Conservation (phyloP, 2,329 filamentous ascomycete species). For the Chrysoporthe cubensis region DNA sequence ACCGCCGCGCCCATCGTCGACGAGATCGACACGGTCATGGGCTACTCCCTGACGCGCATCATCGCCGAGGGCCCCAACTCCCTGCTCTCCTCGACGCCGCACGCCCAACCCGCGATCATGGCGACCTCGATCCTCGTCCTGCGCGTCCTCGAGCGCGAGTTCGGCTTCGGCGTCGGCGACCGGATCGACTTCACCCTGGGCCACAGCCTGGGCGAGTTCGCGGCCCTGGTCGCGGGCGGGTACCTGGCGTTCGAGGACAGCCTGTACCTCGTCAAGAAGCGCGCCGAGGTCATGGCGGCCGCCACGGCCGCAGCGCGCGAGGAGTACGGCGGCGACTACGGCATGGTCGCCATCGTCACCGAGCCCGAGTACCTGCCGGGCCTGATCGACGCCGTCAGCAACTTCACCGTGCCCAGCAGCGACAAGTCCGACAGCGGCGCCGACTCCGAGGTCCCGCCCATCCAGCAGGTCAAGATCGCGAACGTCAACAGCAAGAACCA, state of each 20-base stretch:
- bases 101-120: constrained; percentile 96
- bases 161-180: constrained; percentile 71
- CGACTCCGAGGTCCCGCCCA: constrained; percentile 73
- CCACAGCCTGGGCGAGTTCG: constrained; percentile 92
- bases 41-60: constrained; percentile 73
- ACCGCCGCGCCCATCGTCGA: constrained; percentile 79
- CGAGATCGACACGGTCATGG: constrained; percentile 80
- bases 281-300: constrained; percentile 82
- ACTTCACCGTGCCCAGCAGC: constrained; percentile 69
- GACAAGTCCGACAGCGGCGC: constrained; percentile 61
- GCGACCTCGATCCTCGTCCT: constrained; percentile 89
- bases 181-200: constrained; percentile 83
- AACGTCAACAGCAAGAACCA: constrained; percentile 97
- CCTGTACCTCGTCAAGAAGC: constrained; percentile 72
- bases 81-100: constrained; percentile 77
- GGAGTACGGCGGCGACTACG: constrained; percentile 78
- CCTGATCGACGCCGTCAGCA: constrained; percentile 74
- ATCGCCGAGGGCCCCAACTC: constrained; percentile 82
- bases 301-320: constrained; percentile 70
- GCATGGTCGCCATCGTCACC: constrained; percentile 92
- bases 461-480: constrained; percentile 86
- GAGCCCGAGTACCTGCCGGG: constrained; percentile 75
- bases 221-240: constrained; percentile 83
- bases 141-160: constrained; percentile 83
- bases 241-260: constrained; percentile 80